These are phyloP conservation scores for Citrus glauca DNA, from an alignment of 345 rosid genomes.

Conservation along the genomic window DNA sequence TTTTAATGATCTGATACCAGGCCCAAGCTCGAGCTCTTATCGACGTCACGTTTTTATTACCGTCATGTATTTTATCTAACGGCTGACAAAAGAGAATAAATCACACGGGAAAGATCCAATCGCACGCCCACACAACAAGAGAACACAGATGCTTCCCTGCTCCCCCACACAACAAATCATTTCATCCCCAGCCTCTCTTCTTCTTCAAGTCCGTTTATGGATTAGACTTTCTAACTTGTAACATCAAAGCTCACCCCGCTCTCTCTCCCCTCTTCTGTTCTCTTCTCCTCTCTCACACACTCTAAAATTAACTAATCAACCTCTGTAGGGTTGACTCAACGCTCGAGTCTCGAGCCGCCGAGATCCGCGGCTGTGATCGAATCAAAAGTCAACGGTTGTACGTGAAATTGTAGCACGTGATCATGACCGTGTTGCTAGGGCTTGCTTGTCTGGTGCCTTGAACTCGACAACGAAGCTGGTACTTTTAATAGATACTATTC, in stretches of 20 bases:
- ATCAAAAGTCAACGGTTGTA: slow-evolving; percentile 13
- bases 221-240: slow-evolving; percentile 8
- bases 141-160: slow-evolving; percentile 17
- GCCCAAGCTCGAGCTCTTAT: background rate
- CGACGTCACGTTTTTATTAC: background rate
- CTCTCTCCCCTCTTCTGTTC: slow-evolving; percentile 3
- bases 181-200: slow-evolving; percentile 11
- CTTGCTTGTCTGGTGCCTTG: background rate
- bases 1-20: background rate
- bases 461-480: slow-evolving; percentile 14
- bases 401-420: slow-evolving; percentile 10
- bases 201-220: slow-evolving; percentile 28
- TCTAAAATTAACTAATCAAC: slow-evolving; percentile 8
- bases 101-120: background rate
- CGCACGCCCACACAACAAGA: background rate
- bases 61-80: background rate
- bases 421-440: background rate
- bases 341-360: slow-evolving; percentile 13
- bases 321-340: slow-evolving; percentile 1
- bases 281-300: background rate
- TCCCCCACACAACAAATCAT: slow-evolving; percentile 15
- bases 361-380: slow-evolving; percentile 37
- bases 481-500: slow-evolving; percentile 17
- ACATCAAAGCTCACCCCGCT: background rate
- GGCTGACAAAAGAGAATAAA: background rate